Base-by-base conservation (phyloP, 768 basidiomycete genomes). In the Chalciporus piperatus region DNA sequence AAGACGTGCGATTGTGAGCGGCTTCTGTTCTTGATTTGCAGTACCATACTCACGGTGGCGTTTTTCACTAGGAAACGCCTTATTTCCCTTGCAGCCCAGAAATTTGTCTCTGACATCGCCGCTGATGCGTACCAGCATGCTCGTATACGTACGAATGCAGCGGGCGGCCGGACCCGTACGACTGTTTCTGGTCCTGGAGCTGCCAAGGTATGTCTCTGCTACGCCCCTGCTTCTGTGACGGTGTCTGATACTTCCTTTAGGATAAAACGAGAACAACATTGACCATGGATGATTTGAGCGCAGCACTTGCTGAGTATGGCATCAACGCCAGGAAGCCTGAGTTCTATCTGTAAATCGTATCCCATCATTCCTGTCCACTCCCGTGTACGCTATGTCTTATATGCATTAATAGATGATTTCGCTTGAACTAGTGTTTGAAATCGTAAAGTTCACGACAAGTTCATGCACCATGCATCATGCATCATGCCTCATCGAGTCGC, bases 81-180 rank as follows among this genome's bases (percentile, higher is more conserved):
- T 16, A 76, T 99, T 22, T 94, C 96, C 0, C 79, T 98, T 12
- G 95, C 97, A 3, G 93, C 97, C 0, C 97, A 99, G 65, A 98
- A 98, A 65, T 98, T 99, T 66, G 87, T 98, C 40, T 91, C 94
- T 7, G 96, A 98, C 65, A 95, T 99, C 49, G 89, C 96, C 3
- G 83, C 90, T 2, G 97, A 99, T 68, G 94, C 97, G 10, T 98
- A 92, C 71, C 94, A 98, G 64, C 96, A 98, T 70, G 97, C 97
- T 8, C 89, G 96, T 27, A 91, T 98, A 62, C 84, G 97, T 33
- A 91, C 92, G 1, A 96, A 92, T 53, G 92, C 91, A 32, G 66
- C 85, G 6, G 82, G 86, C 25, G 87, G 90, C 33, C 79, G 90
- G 14, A 76, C 83, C 25, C 78, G 87, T 23, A 76, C 80, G 11